Conservation (phyloP, 495 filamentous ascomycete genomes). For the Zalerion maritima region DNA sequence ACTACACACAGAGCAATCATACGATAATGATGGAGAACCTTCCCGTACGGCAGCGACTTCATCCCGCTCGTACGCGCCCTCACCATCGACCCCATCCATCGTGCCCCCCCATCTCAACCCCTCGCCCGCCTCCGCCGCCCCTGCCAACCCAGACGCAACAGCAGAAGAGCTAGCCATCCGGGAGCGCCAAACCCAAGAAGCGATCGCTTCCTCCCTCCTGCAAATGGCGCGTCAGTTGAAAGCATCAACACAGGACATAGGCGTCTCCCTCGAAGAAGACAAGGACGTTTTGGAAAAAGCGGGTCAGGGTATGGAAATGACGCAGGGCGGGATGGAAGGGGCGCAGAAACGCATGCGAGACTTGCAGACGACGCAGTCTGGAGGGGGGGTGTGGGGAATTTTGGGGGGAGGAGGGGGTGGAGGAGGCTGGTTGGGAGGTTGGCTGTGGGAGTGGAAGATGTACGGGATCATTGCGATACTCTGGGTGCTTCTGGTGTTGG, state of each 20-base stretch:
- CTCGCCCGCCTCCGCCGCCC: constrained; percentile 8
- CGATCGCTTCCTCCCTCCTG: constrained; percentile 67
- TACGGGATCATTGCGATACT: constrained; percentile 66
- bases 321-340: constrained; percentile 54
- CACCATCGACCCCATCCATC: constrained; percentile 5
- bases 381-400: too few relatives aligned
- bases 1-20: constrained; percentile 10
- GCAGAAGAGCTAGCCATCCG: constrained; percentile 57
- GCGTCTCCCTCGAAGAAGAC: constrained; percentile 55
- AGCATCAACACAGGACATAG: constrained; percentile 53
- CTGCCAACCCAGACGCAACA: constrained; percentile 19
- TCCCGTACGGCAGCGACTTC: constrained; percentile 13
- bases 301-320: constrained; percentile 59
- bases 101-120: constrained; percentile 1
- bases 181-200: constrained; percentile 68
- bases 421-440: constrained; percentile 74
- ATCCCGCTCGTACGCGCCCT: constrained; percentile 23
- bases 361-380: too few relatives aligned
- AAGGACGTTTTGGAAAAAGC: constrained; percentile 54
- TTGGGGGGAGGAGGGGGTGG: constrained; percentile 66
- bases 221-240: constrained; percentile 67
- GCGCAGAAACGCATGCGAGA: constrained; percentile 63
- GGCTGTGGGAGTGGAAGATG: constrained; percentile 75
- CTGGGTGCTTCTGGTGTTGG: constrained; percentile 51
- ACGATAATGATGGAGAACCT: constrained; percentile 6